A percentile compares a stretch with the other conserved stretches of the same genome.
These are phyloP conservation scores for Fusarium penzigii DNA, from an alignment of 2,329 filamentous ascomycete genomes.

Conservation along the genomic window DNA sequence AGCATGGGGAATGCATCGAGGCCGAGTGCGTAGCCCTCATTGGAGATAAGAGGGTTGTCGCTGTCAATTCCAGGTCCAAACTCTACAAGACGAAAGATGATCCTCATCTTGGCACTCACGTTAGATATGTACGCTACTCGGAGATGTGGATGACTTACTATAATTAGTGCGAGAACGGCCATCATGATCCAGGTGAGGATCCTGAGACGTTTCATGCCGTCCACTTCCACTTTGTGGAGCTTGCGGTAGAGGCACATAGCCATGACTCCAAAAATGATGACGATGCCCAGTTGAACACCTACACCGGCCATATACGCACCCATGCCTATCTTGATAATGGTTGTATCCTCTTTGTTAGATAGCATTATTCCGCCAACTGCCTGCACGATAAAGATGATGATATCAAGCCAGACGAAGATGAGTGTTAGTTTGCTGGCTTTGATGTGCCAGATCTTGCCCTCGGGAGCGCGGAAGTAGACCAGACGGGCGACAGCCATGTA, in stretches of 20 bases:
- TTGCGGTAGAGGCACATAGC: constrained; percentile 38
- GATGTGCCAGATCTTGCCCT: constrained; percentile 38
- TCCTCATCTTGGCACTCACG: constrained; percentile 44
- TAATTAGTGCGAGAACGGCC: constrained; percentile 36
- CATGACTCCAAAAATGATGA: constrained; percentile 39
- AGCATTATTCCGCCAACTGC: constrained; percentile 40
- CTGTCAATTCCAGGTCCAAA: constrained; percentile 48
- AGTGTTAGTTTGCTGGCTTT: constrained; percentile 41
- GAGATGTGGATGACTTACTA: constrained; percentile 28
- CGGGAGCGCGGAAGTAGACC: constrained; percentile 40
- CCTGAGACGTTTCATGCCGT: constrained; percentile 32
- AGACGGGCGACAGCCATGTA: constrained; percentile 47
- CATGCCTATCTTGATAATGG: constrained; percentile 35
- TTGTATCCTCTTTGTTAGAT: constrained; percentile 27
- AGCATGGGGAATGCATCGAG: constrained; percentile 59
- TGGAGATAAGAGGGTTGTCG: constrained; percentile 46
- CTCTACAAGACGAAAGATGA: constrained; percentile 62
- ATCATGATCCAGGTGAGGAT: constrained; percentile 38
- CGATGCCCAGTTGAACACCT: constrained; percentile 38
- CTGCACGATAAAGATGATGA: constrained; percentile 50
- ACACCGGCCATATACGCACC: constrained; percentile 43
- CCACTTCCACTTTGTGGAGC: constrained; percentile 23
- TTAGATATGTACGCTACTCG: constrained; percentile 3
- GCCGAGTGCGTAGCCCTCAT: constrained; percentile 53
- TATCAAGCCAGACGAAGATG: constrained; percentile 49